phyloP scores from a whole-genome alignment of 2,329 filamentous ascomycete species.

The Cytospora paraplurivora region DNA sequence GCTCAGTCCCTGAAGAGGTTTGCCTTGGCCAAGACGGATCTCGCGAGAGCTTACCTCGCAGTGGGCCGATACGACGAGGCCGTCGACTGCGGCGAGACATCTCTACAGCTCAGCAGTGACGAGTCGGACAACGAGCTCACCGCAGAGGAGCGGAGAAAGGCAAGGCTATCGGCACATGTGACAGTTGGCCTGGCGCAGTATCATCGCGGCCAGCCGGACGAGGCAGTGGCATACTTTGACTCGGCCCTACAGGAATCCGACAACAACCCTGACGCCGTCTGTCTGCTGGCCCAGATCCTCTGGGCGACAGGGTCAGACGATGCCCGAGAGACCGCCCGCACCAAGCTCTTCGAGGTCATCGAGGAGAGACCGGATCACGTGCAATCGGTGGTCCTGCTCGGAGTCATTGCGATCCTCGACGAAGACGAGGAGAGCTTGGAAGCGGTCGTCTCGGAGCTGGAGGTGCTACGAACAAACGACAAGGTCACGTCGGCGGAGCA shows the following conservation, averaged over 20 bases:
- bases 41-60: constrained; percentile 81
- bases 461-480: constrained; percentile 69
- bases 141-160: constrained; percentile 64
- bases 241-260: constrained; percentile 75
- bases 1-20: constrained; percentile 71
- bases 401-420: constrained; percentile 81
- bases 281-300: constrained; percentile 84
- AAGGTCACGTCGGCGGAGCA: constrained; percentile 65
- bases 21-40: constrained; percentile 81
- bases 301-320: constrained; percentile 84
- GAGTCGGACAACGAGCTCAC: constrained; percentile 68
- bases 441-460: constrained; percentile 77
- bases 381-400: constrained; percentile 77
- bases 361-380: constrained; percentile 75
- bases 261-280: constrained; percentile 79
- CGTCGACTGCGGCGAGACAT: constrained; percentile 77
- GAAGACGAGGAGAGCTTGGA: constrained; percentile 76
- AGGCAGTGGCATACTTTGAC: constrained; percentile 78
- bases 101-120: constrained; percentile 76
- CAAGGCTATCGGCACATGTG: constrained; percentile 81
- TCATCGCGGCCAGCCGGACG: constrained; percentile 64
- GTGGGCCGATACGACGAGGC: constrained; percentile 66
- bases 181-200: constrained; percentile 84
- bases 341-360: constrained; percentile 78
- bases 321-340: constrained; percentile 74